Base-by-base conservation (phyloP, 2,329 filamentous ascomycete species). In the Podosphaera aphanis region DNA sequence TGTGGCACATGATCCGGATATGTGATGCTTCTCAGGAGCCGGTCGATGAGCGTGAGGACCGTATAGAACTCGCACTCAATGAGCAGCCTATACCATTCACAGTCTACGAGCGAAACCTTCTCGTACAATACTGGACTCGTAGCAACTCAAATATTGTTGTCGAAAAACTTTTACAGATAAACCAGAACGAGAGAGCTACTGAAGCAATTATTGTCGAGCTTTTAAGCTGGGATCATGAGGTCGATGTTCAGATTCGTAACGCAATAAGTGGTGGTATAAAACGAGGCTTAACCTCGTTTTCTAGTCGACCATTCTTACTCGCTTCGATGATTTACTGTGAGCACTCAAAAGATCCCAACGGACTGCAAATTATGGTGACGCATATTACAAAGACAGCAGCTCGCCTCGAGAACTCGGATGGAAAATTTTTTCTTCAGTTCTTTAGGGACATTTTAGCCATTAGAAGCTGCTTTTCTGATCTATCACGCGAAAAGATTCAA, bases 91-190 rank as follows among this genome's bases (percentile, higher is more conserved):
- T 49, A 39, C 63, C 63, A 1, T 67, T 71, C 56, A 67, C 66
- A 2, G 52, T 56, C 0, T 49, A 55, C 0, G 73, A 77, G 54
- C 60, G 68, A 11, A 59, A 64, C 23, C 52, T 67, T 2, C 50
- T 76, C 2, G 61, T 66, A 47, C 58, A 59, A 31, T 62, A 67
- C 31, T 68, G 64, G 62, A 55, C 57, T 50, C 53, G 59, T 43
- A 55, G 47, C 29, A 51, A 53, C 20, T 50, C 55, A 3, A 73
- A 70, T 50, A 62, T 74, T n/a, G 73, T 80, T 45, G 57, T 79
- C 20, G 73, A 76, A 55, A 83, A 79, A 56, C 64, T 85, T 21
- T 64, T 85, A 23, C 63, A 65, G 18, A 65, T 79, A 43, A 69
- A 77, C 50, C 71, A 77, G 54, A 75, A 74, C 46, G 59, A 61